Base-by-base conservation (phyloP, 2,329 filamentous ascomycete species). In the Pyrenochaeta sp. region DNA sequence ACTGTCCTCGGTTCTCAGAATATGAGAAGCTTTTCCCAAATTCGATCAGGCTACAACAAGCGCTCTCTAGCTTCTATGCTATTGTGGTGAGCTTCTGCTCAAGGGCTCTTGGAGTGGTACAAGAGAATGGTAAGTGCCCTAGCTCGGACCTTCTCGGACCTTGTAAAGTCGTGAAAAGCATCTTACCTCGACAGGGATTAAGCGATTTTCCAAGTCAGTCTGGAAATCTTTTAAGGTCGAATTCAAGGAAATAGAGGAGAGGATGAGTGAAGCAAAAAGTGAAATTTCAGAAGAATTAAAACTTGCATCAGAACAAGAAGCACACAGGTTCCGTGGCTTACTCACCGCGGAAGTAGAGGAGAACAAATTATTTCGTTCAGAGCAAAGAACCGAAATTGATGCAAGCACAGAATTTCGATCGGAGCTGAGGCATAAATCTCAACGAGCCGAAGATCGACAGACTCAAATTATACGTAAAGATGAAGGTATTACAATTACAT, bases 1-100 rank as follows among this genome's bases (percentile, higher is more conserved):
- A 71, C 7, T 77, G 68, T 48, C 78, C 78, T 0, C 59, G 69
- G 10, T 76, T 77, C 12, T 56, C 61, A 27, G 71, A 78, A 48
- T 79, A 79, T 46, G 65, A 68, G 44, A 63, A 66, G 1, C 59
- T 79, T 2, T 79, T 73, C 56, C 71, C 71, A 2, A 66, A 51
- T 2, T 79, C 76, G 1, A 39, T 37, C 3, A 60, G 61, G 36
- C 63, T 79, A 15, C 75, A 75, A 29, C 52, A 69, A 31, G 62
- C 74, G 1, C 58, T 80, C 7, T 71, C 53, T 32, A 45, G 40
- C 15, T 63, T 60, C 45, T 63, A 58, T 39, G 56, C 60, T 44
- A 51, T 61, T 54, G 47, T 63, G 15, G 54, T 64, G 14, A n/a
- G 39, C 14, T 60, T 63, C 40, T 64, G 59, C 43, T 54, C 43